Base-by-base conservation (phyloP, 257 asterid species). In the Craterostigma plantagineum region DNA sequence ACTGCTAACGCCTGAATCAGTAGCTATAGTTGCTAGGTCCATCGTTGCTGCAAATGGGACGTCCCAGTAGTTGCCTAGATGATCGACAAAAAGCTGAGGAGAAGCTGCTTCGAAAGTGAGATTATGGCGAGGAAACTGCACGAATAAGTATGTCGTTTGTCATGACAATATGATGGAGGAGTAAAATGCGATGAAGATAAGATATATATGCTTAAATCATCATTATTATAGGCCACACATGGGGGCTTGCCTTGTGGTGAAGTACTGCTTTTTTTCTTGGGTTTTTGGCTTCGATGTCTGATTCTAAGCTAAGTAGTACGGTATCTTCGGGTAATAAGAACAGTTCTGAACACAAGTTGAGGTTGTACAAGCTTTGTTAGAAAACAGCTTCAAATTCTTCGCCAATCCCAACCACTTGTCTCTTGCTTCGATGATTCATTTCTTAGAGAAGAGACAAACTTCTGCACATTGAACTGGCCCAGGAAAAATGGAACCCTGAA, bases 161-260 rank as follows among this genome's bases (percentile, higher is more conserved):
- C 46, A 45, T 36, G 54, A 35, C 10, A 18, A 50, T 30, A 15
- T 7, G 2, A 11, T 40, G 1, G 5, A 40, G 30, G 30, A 2
- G 30, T 23, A n/a, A n/a, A n/a, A n/a, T n/a, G n/a, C n/a, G n/a
- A n/a, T n/a, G n/a, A n/a, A n/a, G n/a, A n/a, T n/a, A n/a, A n/a
- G n/a, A n/a, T n/a, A n/a, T n/a, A n/a, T n/a, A n/a, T n/a, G n/a
- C n/a, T 23, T 23, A 23, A 23, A 23, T 23, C 30, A 2, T 16
- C 4, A 10, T 43, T 43, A 10, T 43, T 36, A 9, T 12, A 36
- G 12, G 40, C 40, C 11, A 33, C 45, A 1, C 45, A n/a, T 23
- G 30, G 2, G 30, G 45, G 16, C 84, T 75, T 79, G 82, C 93
- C 95, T 79, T 76, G 75, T 83, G 95, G 57, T 71, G 91, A 53